Base-by-base conservation (phyloP, 192 early-diverging fungal genomes). In the Podila epigama region DNA sequence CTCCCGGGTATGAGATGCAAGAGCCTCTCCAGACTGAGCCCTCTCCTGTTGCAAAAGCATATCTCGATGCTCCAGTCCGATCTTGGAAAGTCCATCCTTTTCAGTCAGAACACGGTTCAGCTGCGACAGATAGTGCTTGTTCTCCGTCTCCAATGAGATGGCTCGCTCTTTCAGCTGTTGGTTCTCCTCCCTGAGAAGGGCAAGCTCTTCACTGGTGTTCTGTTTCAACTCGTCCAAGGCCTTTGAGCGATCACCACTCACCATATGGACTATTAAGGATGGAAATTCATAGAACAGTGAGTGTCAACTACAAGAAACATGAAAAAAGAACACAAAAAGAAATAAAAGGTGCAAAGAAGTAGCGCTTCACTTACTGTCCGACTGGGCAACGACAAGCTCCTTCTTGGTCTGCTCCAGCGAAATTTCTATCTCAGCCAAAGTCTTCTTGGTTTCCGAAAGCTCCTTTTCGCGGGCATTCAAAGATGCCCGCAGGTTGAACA, bases 31-130 rank as follows among this genome's bases (percentile, higher is more conserved):
- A 31, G 53, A 55, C 28, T 68, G 65, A 69, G 79, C 48, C 7
- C 84, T 69, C 60, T 87, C 88, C 60, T 83, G 75, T 50, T 89
- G 86, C 12, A 86, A 25, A 25, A 88, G 52, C 48, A 52, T 55
- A 35, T 91, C 87, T 10, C 86, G 86, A 37, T 84, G 69, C 58
- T 91, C 89, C 15, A 84, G 68, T 27, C 77, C 68, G 6, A 69
- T 48, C 50, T 63, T 70, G 15, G 89, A 82, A 28, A 91, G 68
- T 37, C 68, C 35, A 31, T 87, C 84, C 71, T 89, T 90, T 68
- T 91, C 91, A 2, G 77, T 61, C 41, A 85, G 61, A 2, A 90
- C 78, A 33, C 80, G 82, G 64, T 83, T 86, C 79, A 89, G 81
- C n/a, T 84, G 81, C 33, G 80, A 65, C 16, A 86, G 42, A 16